A percentile compares a stretch with the other conserved stretches of the same genome.
Conservation (phyloP, 352 stramenopile genomes). For the Pythium rishiriense region DNA sequence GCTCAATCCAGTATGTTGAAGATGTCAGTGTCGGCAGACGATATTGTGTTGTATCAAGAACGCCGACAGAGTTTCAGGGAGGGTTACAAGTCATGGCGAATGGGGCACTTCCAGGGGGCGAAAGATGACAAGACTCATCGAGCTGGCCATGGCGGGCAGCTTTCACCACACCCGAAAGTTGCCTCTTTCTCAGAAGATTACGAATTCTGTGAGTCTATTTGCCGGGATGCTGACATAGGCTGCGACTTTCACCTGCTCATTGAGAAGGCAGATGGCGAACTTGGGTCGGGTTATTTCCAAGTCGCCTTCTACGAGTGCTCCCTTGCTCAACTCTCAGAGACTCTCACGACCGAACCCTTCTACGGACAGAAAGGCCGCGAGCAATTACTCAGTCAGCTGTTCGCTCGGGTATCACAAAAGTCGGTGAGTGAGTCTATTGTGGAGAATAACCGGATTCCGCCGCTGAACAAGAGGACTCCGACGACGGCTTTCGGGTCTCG, state of each 20-base stretch:
- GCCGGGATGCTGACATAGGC: conserved; percentile 49
- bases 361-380: conserved; percentile 18
- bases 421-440: background rate
- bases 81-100: conserved; percentile 85
- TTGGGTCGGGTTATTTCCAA: conserved; percentile 82
- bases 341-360: conserved; percentile 34
- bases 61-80: conserved; percentile 75
- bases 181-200: conserved; percentile 70
- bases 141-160: conserved; percentile 39
- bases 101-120: conserved; percentile 74
- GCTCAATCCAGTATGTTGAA: conserved; percentile 28
- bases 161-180: conserved; percentile 33
- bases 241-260: conserved; percentile 83
- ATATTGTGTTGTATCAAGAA: conserved; percentile 86
- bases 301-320: conserved; percentile 88
- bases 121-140: conserved; percentile 71
- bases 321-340: conserved; percentile 49
- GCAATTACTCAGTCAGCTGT: conserved; percentile 15
- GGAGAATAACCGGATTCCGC: background rate
- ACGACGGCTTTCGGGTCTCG: conserved; percentile 10
- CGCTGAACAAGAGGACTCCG: conserved; percentile 3
- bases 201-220: conserved; percentile 76
- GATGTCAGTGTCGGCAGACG: conserved; percentile 78
- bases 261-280: conserved; percentile 42
- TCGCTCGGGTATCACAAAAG: background rate